These are phyloP conservation scores for Chrysophaeum taylorii DNA, from an alignment of 352 stramenopile species.

Conservation along the genomic window DNA sequence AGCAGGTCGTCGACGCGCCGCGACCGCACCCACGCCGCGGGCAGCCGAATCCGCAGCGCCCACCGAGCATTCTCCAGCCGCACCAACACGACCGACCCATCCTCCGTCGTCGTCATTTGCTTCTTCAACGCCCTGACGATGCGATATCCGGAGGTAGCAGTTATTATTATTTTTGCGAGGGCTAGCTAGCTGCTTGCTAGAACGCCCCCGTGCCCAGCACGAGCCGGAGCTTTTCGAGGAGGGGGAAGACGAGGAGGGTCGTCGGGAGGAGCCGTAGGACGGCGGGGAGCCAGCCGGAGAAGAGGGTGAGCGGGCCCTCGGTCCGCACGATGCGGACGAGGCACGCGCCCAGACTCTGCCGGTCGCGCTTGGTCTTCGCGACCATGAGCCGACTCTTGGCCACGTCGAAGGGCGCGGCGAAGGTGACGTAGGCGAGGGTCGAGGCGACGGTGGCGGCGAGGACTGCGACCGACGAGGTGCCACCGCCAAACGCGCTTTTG, in stretches of 20 bases:
- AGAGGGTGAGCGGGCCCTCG: constrained; percentile 29
- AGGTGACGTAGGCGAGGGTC: constrained; percentile 44
- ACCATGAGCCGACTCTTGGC: constrained; percentile 73
- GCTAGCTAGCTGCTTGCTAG: too few species aligned
- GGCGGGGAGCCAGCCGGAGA: constrained; percentile 26
- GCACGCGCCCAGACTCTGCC: not conserved
- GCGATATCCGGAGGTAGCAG: too few species aligned
- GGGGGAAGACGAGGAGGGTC: constrained; percentile 1
- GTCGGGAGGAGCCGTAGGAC: constrained; percentile 11
- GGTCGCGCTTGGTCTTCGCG: constrained; percentile 32
- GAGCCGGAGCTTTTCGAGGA: not conserved
- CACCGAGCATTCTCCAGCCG: too few species aligned
- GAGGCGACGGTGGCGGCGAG: constrained; percentile 53
- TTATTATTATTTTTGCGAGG: too few species aligned
- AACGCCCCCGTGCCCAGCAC: not conserved
- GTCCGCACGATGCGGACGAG: not conserved
- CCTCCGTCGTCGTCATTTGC: too few species aligned
- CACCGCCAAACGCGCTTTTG: constrained; percentile 57
- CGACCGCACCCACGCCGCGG: too few species aligned
- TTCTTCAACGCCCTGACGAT: too few species aligned
- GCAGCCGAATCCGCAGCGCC: too few species aligned
- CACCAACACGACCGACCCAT: too few species aligned
- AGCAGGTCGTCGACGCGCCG: too few species aligned
- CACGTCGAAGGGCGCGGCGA: constrained; percentile 54
- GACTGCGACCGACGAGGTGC: constrained; percentile 54